Evolutionary conservation across 106 monocot species (phyloP), one percentile per base, ranked within the genome.

Genomic region (Dendrobium huoshanense): DNA sequence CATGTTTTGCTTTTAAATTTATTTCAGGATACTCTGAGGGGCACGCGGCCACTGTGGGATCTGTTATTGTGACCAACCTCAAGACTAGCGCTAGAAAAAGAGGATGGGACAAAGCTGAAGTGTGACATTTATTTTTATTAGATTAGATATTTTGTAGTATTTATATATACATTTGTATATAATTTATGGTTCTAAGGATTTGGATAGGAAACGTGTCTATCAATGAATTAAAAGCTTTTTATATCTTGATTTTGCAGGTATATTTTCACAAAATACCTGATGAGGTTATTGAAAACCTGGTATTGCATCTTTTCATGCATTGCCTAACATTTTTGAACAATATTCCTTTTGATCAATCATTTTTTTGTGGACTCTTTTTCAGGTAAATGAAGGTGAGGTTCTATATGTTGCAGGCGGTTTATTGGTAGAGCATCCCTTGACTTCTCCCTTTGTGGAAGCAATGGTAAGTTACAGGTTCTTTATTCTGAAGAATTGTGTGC

Each of bases 231-330:
- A 37, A 37, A 70, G 70, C 68, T 70, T 61, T 61, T 70, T 70
- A 25, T 33, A 43, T 67, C 44, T 42, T 56, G 65, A 25, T 37
- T 81, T 72, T 87, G 80, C 89, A 95, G 98, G 81, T 98, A 13
- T 95, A 95, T 85, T 99, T 95, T 82, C 98, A 95, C 70, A 88
- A 93, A 67, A 99, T 99, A 84, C 98, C 98, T 25, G 93, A 99
- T 75, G 93, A 95, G 20, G 85, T 99, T 68, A 88, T 99, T 48
- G 98, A 99, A 77, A 93, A 64, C 59, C 82, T 99, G 98, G 98
- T 99, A 95, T 47, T 1, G 17, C 37, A 10, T 40, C n/a, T 27
- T 31, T 41, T 22, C 33, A 70, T 37, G 11, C 15, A 45, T 5
- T 24, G 17, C 20, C 64, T 16, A 41, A 20, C 10, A 41, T 13